These are phyloP conservation scores for Mortierella sp. DNA, from an alignment of 371 early-diverging fungal genomes.

Conservation along the genomic window DNA sequence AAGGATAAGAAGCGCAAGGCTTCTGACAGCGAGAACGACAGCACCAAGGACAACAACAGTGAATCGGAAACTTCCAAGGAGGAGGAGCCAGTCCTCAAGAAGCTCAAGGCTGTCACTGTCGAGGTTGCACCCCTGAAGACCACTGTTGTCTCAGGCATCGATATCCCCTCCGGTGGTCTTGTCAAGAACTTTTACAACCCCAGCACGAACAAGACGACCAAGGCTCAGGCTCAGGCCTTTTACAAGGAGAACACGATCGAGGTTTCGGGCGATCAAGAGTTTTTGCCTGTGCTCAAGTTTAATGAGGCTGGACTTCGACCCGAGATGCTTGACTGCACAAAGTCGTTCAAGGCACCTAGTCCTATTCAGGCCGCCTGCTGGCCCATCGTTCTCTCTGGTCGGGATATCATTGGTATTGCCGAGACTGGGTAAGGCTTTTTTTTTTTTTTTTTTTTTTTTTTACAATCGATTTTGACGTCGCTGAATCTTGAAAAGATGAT, in stretches of 20 bases:
- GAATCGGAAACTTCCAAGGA: conserved; percentile 57
- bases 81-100: conserved; percentile 56
- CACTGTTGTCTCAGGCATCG: conserved; percentile 39
- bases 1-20: conserved; percentile 61
- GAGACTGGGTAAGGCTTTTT: conserved; percentile 75
- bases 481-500: neutral
- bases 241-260: conserved; percentile 76
- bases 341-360: conserved; percentile 90
- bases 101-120: conserved; percentile 46
- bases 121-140: conserved; percentile 36
- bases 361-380: conserved; percentile 97
- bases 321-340: conserved; percentile 80
- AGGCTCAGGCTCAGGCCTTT: conserved; percentile 58
- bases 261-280: conserved; percentile 70
- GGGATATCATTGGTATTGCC: conserved; percentile 84
- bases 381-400: conserved; percentile 77
- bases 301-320: conserved; percentile 75
- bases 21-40: conserved; percentile 43
- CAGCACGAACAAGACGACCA: conserved; percentile 52
- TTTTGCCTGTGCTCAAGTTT: conserved; percentile 84
- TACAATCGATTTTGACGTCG: neutral
- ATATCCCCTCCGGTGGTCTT: conserved; percentile 22
- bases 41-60: conserved; percentile 47
- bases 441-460: neutral
- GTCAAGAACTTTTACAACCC: conserved; percentile 44